These are phyloP conservation scores for Bruguiera sexangula DNA, from an alignment of 345 rosid genomes.

Conservation along the genomic window DNA sequence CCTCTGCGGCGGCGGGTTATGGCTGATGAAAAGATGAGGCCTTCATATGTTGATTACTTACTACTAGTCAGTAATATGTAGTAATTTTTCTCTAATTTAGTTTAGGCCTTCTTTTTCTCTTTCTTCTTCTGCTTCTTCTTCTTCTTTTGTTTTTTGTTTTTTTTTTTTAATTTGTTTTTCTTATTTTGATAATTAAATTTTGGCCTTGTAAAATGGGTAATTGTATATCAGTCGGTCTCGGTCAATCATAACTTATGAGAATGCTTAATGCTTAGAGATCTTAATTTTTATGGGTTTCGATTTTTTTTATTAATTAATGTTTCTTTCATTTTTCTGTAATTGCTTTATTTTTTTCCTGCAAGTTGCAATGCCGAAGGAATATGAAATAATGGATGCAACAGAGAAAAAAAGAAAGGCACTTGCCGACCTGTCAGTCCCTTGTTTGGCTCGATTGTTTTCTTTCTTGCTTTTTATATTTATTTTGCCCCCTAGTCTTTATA, in stretches of 20 bases:
- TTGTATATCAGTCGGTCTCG: conserved; percentile 16
- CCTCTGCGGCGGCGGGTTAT: not conserved
- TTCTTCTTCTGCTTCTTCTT: not conserved
- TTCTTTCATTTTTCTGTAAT: too few species aligned
- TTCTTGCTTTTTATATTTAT: too few species aligned
- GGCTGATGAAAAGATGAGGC: conserved; percentile 5
- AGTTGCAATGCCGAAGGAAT: not conserved
- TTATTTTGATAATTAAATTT: conserved; percentile 15
- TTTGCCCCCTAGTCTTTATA: too few species aligned
- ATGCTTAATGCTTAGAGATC: not conserved
- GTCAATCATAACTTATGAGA: not conserved
- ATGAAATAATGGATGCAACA: not conserved
- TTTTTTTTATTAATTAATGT: not conserved
- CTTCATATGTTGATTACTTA: conserved; percentile 14
- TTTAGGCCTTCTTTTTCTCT: not conserved
- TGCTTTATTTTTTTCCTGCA: too few species aligned
- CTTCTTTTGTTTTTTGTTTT: not conserved
- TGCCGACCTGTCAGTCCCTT: not conserved
- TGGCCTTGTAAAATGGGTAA: conserved; percentile 24
- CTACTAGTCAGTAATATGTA: not conserved
- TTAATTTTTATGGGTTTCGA: not conserved
- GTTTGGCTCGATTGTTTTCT: not conserved
- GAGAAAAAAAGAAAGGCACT: not conserved
- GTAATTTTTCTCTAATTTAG: not conserved
- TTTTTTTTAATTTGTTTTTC: not conserved